Base-by-base conservation (phyloP, 2,329 filamentous ascomycete species). In the Colletotrichum salicis region DNA sequence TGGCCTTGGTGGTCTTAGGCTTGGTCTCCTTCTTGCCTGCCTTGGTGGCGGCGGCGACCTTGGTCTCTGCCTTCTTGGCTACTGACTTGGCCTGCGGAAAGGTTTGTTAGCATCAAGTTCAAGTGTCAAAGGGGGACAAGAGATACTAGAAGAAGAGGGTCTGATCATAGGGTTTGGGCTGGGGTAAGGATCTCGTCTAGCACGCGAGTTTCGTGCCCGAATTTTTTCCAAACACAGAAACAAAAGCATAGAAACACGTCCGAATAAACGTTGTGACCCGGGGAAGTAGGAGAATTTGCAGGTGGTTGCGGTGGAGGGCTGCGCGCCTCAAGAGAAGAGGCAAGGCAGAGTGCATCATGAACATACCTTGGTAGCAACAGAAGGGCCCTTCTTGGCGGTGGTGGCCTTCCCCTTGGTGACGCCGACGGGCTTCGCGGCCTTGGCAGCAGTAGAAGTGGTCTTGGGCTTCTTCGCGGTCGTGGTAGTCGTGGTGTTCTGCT, bases 401-500 rank as follows among this genome's bases (percentile, higher is more conserved):
- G 71, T 31, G 11, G 64, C 62, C 66, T 75, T 74, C 55, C 64
- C 68, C 70, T 76, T 76, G 56, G 66, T 73, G 63, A 70, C 55
- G 33, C 66, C 73, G 29, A 74, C 65, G 45, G 70, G 72, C 59
- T 75, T 74, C 54, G 69, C 60, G 10, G 58, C 71, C 64, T 69
- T 72, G 52, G 64, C 67, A 13, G 56, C 54, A 37, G 45, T 57
- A 24, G 59, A 52, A 29, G 45, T 55, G 15, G 29, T 54, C 62
- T 73, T 73, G 41, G 67, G 61, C 64, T 71, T 71, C 33, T 56
- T 56, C 6, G 59, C 31, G 29, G 55, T 52, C n/a, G 71, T 31
- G 37, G 63, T 5, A 15, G 60, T 75, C 41, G 69, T 61, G 24
- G 64, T 60, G 71, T 68, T 82, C 76, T 84, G 83, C 80, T 82